Conservation (phyloP, 169 alveolate species). For the Perkinsus chesapeaki region DNA sequence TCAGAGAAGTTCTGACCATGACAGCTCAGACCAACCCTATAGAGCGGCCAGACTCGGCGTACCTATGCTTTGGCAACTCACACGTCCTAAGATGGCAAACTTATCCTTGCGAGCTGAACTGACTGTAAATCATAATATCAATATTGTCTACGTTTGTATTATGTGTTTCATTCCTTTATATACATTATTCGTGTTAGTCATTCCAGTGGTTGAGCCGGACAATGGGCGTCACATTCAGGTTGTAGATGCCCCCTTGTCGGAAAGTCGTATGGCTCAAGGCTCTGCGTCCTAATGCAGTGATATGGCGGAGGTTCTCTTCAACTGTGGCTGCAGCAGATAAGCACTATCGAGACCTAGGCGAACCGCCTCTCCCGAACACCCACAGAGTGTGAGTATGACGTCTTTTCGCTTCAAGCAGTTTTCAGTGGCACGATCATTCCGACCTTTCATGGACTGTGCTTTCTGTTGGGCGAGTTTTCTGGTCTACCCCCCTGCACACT, state of each 20-base stretch:
- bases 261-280: neutral
- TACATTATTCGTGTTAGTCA: neutral
- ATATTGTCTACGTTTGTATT: neutral
- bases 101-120: neutral
- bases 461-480: neutral
- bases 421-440: neutral
- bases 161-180: neutral
- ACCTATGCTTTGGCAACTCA: neutral
- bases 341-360: neutral
- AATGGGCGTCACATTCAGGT: neutral
- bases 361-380: neutral
- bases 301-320: neutral
- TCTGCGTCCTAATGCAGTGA: neutral
- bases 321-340: neutral
- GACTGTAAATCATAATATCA: neutral
- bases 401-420: no score
- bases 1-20: neutral
- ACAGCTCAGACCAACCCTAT: neutral
- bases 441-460: neutral
- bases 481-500: neutral
- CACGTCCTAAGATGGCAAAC: neutral
- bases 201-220: neutral
- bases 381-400: neutral
- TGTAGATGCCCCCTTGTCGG: neutral
- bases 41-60: neutral